A percentile compares a stretch with the other conserved stretches of the same genome.
phyloP scores from a whole-genome alignment of 2,329 filamentous ascomycete species.

The Colletotrichum sp. region DNA sequence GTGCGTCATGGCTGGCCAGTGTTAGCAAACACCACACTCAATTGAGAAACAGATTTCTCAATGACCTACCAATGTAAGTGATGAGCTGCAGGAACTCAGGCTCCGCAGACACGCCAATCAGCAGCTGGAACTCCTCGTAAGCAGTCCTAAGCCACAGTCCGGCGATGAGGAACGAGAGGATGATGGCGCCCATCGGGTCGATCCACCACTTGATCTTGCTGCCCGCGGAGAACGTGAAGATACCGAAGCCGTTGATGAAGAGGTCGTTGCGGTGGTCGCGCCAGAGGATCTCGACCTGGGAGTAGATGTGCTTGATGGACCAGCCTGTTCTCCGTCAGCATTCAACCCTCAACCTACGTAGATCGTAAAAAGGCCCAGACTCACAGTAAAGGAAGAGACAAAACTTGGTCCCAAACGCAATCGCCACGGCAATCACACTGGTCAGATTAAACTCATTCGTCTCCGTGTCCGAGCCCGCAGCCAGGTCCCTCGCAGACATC shows the following conservation, averaged over 20 bases:
- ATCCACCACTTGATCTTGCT: constrained; percentile 93
- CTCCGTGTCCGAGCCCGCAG: constrained; percentile 49
- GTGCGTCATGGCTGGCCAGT: constrained; percentile 74
- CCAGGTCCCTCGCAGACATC: constrained; percentile 77
- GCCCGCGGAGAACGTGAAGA: constrained; percentile 90
- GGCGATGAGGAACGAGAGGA: constrained; percentile 80
- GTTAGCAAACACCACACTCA: background rate
- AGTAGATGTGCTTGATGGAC: constrained; percentile 88
- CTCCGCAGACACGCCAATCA: constrained; percentile 88
- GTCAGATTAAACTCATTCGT: constrained; percentile 77
- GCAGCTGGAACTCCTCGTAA: constrained; percentile 85
- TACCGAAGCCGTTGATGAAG: constrained; percentile 93
- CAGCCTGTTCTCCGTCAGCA: constrained; percentile 47
- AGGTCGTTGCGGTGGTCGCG: constrained; percentile 97
- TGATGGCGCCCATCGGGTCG: constrained; percentile 88
- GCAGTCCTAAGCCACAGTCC: constrained; percentile 84
- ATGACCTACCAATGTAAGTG: constrained; percentile 77
- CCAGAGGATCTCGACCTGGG: constrained; percentile 90
- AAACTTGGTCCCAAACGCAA: constrained; percentile 88
- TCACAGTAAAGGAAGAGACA: constrained; percentile 82
- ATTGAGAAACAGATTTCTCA: background rate
- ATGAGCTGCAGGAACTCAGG: constrained; percentile 90
- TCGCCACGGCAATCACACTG: constrained; percentile 82
- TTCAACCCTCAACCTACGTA: accelerated
- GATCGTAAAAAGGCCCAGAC: background rate